phyloP scores from a whole-genome alignment of 371 early-diverging fungal species.

The Rhizopus stolonifer region DNA sequence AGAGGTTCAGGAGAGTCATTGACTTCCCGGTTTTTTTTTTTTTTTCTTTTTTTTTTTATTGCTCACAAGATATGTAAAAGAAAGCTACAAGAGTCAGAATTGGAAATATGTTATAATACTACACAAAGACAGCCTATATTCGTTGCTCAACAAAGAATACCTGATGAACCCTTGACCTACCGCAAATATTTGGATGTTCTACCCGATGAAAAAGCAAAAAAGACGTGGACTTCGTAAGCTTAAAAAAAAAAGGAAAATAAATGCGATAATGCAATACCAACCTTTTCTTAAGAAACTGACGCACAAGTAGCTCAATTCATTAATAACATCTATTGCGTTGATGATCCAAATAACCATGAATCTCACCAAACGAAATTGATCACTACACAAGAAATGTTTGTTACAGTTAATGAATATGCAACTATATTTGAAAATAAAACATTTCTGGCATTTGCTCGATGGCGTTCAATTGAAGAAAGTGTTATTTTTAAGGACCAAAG shows the following conservation, averaged over 20 bases:
- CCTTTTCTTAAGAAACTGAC: background rate
- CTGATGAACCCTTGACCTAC: constrained; percentile 10
- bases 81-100: no score
- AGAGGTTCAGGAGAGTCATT: no score
- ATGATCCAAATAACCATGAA: constrained; percentile 4
- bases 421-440: constrained; percentile 5
- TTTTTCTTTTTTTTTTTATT: no score
- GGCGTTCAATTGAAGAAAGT: constrained; percentile 4
- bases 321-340: constrained; percentile 4
- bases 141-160: constrained; percentile 17
- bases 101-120: no score
- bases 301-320: constrained; percentile 12
- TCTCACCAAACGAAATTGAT: background rate
- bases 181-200: constrained; percentile 14
- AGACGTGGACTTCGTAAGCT: constrained; percentile 10
- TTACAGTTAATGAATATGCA: background rate
- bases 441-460: constrained; percentile 5
- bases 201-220: constrained; percentile 7
- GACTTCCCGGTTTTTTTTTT: no score
- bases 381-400: constrained; percentile 3
- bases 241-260: constrained; percentile 12
- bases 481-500: constrained; percentile 2
- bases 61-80: no score
- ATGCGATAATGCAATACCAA: constrained; percentile 6
- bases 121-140: background rate